A percentile compares a stretch with the other conserved stretches of the same genome.
Evolutionary conservation across 2,329 filamentous ascomycete genomes (phyloP).

Genomic region (Ilyonectria mors-panacis): DNA sequence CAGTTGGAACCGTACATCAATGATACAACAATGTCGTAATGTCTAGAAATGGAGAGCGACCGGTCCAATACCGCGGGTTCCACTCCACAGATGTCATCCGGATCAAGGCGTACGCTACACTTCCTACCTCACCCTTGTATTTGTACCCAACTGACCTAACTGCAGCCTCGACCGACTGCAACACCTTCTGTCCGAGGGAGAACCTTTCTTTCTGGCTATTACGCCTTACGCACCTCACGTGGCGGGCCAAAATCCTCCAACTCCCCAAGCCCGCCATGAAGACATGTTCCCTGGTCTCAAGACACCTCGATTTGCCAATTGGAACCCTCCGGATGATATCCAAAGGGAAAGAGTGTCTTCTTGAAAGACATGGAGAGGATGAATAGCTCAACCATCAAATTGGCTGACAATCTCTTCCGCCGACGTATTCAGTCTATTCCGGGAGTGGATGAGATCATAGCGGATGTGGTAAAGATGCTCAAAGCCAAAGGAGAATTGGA

Average conservation of each 20-base stretch:
- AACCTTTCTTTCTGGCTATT: constrained; percentile 11
- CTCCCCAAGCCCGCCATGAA: background rate
- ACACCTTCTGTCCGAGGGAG: background rate
- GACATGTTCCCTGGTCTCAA: background rate
- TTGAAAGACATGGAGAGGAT: background rate
- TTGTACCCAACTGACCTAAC: background rate
- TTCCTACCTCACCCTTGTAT: too few species aligned
- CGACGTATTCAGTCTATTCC: constrained; percentile 13
- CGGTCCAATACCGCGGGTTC: constrained; percentile 21
- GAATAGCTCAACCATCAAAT: background rate
- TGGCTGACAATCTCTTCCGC: background rate
- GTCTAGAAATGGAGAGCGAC: constrained; percentile 26
- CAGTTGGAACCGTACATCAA: constrained; percentile 33
- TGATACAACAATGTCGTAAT: constrained; percentile 30
- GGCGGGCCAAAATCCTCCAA: background rate
- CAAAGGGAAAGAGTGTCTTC: constrained; percentile 12
- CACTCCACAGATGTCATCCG: constrained; percentile 33
- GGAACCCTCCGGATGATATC: constrained; percentile 4
- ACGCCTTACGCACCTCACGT: constrained; percentile 11
- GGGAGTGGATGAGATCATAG: constrained; percentile 53
- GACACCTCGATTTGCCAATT: background rate
- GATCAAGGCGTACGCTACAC: constrained; percentile 23
- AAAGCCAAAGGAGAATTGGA: constrained; percentile 44
- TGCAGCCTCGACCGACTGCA: background rate
- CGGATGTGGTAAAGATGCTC: constrained; percentile 49